Base-by-base conservation (phyloP, 495 filamentous ascomycete species). In the Jackrogersella minutella region DNA sequence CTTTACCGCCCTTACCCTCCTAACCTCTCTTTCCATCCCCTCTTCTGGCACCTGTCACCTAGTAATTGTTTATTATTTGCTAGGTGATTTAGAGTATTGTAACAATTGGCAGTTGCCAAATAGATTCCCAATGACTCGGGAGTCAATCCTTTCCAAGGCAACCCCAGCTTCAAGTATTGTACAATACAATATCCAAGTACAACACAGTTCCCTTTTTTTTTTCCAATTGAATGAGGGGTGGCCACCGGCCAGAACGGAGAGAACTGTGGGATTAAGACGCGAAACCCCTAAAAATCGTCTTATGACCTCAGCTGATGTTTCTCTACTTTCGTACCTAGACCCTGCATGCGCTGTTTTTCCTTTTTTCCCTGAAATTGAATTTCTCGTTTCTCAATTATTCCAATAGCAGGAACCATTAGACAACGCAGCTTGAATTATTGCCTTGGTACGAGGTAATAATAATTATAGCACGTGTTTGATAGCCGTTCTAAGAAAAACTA, bases 251-350 rank as follows among this genome's bases (percentile, higher is more conserved):
- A 24, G 19, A 21, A 28, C 14, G 41, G 14, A 40, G 1, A 24
- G n/a, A 7, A 3, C 31, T 46, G 47, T 59, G 57, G 60, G 21
- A 64, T 46, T 60, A 60, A 40, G 60, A 64, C 55, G 49, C 19
- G 39, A 40, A 53, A 54, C 61, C 64, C 66, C 61, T 65, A 65
- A 65, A 53, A 65, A 53, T 40, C 44, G 61, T 69, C 66, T 69
- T 60, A 64, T 69, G 66, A 69, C 61, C 66, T 69, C 66, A 69
- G 66, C 66, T 69, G 66, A 69, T 69, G 41, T 67, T 37, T 67
- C 52, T 30, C 26, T 30, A 30, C 50, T 22, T 21, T 49, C n/a
- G 13, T 55, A 44, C 64, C 49, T 58, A 57, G 65, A 68, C 65
- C 61, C 61, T 69, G 66, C 66, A 69, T 46, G 66, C 61, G 66